Conservation (phyloP, 805 yeast genomes). For the Suhomyces sp. region DNA sequence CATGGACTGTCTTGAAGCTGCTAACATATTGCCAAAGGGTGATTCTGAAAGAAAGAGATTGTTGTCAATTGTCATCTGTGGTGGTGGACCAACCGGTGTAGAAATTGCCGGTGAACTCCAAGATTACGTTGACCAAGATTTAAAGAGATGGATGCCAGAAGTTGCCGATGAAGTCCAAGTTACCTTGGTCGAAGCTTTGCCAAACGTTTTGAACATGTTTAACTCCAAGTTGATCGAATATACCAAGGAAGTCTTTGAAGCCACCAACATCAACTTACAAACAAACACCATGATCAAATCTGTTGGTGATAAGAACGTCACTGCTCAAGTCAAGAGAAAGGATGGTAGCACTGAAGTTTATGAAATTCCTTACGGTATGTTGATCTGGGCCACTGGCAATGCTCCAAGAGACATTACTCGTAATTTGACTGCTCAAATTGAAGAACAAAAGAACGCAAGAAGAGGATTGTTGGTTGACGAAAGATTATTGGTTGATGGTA, state of each 20-base stretch:
- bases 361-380: slow-evolving; percentile 83
- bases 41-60: slow-evolving; percentile 82
- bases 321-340: slow-evolving; percentile 63
- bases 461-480: slow-evolving; percentile 89
- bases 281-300: slow-evolving; percentile 87
- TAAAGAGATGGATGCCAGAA: slow-evolving; percentile 84
- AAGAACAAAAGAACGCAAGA: slow-evolving; percentile 79
- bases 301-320: slow-evolving; percentile 69
- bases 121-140: slow-evolving; percentile 91
- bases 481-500: slow-evolving; percentile 77
- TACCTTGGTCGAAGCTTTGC: slow-evolving; percentile 85
- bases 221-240: slow-evolving; percentile 68
- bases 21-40: slow-evolving; percentile 71
- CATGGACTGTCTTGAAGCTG: slow-evolving; percentile 87
- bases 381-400: slow-evolving; percentile 98
- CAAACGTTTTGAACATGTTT: slow-evolving; percentile 79
- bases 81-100: slow-evolving; percentile 99
- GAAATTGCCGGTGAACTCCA: slow-evolving; percentile 96
- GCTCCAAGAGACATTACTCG: slow-evolving; percentile 77
- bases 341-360: slow-evolving; percentile 62
- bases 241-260: slow-evolving; percentile 74
- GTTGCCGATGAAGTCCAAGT: slow-evolving; percentile 80
- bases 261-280: slow-evolving; percentile 66
- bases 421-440: slow-evolving; percentile 64
- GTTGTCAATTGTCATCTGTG: slow-evolving; percentile 87